phyloP scores from a whole-genome alignment of 768 basidiomycete genomes.

The Cyclocybe aegerita region DNA sequence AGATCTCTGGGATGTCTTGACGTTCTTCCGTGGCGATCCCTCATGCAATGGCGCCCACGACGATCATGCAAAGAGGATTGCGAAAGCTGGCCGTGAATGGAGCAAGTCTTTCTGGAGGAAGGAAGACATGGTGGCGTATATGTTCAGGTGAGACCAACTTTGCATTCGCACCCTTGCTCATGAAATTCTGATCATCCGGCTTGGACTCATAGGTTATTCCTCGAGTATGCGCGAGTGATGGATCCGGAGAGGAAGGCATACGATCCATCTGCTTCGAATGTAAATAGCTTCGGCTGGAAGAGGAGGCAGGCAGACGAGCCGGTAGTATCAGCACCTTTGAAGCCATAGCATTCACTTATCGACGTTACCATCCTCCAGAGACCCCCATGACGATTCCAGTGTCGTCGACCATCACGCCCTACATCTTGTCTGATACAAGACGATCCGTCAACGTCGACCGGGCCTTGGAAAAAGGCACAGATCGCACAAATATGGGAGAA shows the following conservation, averaged over 20 bases:
- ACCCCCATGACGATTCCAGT: too few species aligned
- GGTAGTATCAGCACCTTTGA: too few species aligned
- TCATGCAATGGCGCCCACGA: slow-evolving; percentile 56
- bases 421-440: too few species aligned
- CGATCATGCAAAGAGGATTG: slow-evolving; percentile 53
- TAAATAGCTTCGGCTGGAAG: too few species aligned
- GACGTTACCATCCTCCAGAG: too few species aligned
- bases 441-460: too few species aligned
- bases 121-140: slow-evolving; percentile 60
- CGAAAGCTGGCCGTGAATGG: slow-evolving; percentile 56
- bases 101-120: slow-evolving; percentile 53
- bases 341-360: too few species aligned
- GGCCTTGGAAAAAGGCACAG: too few species aligned
- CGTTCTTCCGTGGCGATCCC: slow-evolving; percentile 69
- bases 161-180: background rate
- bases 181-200: background rate
- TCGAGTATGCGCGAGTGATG: slow-evolving; percentile 50
- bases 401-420: too few species aligned
- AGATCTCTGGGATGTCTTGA: slow-evolving; percentile 67
- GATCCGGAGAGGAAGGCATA: slow-evolving; percentile 27
- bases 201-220: slow-evolving; percentile 8
- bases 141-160: slow-evolving; percentile 41
- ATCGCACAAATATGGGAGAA: too few species aligned
- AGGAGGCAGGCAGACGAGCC: too few species aligned
- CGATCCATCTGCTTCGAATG: too few species aligned